Evolutionary conservation across 208 protist species (phyloP).

Genomic region (Leishmania arabica): DNA sequence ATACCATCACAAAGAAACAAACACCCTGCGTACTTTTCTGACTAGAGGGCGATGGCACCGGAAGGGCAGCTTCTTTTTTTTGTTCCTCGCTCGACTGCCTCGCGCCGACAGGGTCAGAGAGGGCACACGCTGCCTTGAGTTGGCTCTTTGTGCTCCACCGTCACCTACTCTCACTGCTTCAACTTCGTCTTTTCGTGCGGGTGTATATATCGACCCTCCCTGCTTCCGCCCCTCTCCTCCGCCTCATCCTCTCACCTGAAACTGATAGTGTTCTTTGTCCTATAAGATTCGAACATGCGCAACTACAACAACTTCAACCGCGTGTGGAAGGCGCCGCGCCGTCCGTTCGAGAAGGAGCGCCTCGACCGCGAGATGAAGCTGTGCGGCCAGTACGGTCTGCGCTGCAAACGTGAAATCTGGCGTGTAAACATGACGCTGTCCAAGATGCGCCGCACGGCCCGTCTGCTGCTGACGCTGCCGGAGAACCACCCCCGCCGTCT

Average conservation of each 20-base stretch:
- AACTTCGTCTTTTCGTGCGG: background rate
- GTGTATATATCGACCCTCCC: background rate
- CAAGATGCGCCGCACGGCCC: constrained; percentile 99
- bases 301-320: constrained; percentile 98
- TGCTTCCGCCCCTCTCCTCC: background rate
- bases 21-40: background rate
- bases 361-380: constrained; percentile 99
- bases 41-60: background rate
- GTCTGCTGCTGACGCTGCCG: constrained; percentile 99
- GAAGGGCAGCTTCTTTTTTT: background rate
- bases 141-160: background rate
- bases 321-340: constrained; percentile 97
- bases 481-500: constrained; percentile 96
- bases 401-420: constrained; percentile 99
- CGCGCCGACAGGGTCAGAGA: background rate
- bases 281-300: constrained; percentile 51
- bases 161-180: background rate
- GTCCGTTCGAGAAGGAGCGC: constrained; percentile 99
- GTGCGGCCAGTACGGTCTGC: constrained; percentile 98
- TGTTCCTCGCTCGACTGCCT: background rate
- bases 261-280: background rate
- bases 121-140: background rate
- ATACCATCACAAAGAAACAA: background rate
- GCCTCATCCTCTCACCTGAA: background rate
- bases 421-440: constrained; percentile 98